Evolutionary conservation across 2,329 filamentous ascomycete species (phyloP), one percentile per base, ranked within the genome.

Genomic region (Periconia sp.): DNA sequence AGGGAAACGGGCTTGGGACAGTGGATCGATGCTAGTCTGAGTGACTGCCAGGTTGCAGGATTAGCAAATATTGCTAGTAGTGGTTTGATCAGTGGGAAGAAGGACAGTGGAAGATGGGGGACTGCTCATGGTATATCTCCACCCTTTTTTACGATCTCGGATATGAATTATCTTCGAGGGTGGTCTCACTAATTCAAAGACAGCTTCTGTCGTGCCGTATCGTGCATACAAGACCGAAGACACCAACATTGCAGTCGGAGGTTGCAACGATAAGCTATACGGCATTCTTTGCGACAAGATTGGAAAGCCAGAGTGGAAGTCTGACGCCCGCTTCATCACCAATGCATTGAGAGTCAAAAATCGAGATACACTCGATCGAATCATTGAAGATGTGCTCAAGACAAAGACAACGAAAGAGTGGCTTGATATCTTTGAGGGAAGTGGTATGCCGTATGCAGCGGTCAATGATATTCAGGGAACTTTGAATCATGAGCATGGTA

Each of bases 201-300:
- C 43, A 92, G 89, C 92, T 15, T 95, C 89, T 0, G 96, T 99
- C 62, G 94, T 97, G 0, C 94, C 94, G 0, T 97, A 99, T 68
- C 84, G 87, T 56, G 89, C 89, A 0, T 99, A 85, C 71, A 77
- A 78, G 57, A 85, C 83, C 2, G 70, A 68, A 16, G 82, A 86
- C 44, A 82, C 82, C 7, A 80, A 84, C 56, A 78, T 86, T 38
- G 75, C 84, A 40, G 72, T 85, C 8, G 83, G 83, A 9, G 83
- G 82, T 24, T 83, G 82, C 19, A 85, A 85, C 51, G 83, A 86
- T 56, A 74, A 77, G 18, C 71, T 85, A 0, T 85, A 79, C 45
- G 81, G 81, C 6, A 76, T 85, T 9, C 63, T 86, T 19, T 83
- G 80, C 63, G 73, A 82, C 51, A 77, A 75, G 45, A 63, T 85